Evolutionary conservation across 2,329 filamentous ascomycete species (phyloP).

Genomic region (Hawksworthiomyces lignivorus): DNA sequence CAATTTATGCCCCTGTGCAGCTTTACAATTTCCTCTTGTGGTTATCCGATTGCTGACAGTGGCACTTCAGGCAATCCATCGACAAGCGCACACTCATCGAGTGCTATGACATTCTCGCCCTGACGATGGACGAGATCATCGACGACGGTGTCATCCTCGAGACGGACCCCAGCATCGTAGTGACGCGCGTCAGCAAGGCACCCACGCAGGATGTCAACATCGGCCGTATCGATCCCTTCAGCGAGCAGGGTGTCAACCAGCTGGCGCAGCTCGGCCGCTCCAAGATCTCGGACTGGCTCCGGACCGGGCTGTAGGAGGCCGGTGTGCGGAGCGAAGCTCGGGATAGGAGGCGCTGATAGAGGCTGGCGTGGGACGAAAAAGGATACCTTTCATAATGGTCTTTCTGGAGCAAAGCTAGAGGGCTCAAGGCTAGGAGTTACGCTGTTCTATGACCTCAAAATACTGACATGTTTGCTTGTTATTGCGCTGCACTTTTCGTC

Average conservation of each 20-base stretch:
- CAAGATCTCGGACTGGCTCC: constrained; percentile 82
- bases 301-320: constrained; percentile 61
- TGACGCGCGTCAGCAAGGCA: constrained; percentile 84
- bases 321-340: constrained; percentile 6
- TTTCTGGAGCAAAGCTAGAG: too few species aligned
- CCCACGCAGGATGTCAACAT: constrained; percentile 86
- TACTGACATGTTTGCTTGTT: too few species aligned
- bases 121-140: constrained; percentile 91
- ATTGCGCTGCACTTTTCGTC: too few species aligned
- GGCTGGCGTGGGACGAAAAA: constrained; percentile 10
- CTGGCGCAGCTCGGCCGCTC: constrained; percentile 88
- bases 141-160: constrained; percentile 96
- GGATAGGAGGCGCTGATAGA: neutral
- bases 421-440: too few species aligned
- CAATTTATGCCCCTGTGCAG: too few species aligned
- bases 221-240: constrained; percentile 81
- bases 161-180: constrained; percentile 90
- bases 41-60: constrained; percentile 43
- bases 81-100: constrained; percentile 98
- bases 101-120: constrained; percentile 93
- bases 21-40: neutral
- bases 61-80: constrained; percentile 63
- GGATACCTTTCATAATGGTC: too few species aligned
- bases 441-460: too few species aligned
- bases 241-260: constrained; percentile 91